These are phyloP conservation scores for Stemphylium beticola DNA, from an alignment of 2,329 filamentous ascomycete genomes.

Conservation along the genomic window DNA sequence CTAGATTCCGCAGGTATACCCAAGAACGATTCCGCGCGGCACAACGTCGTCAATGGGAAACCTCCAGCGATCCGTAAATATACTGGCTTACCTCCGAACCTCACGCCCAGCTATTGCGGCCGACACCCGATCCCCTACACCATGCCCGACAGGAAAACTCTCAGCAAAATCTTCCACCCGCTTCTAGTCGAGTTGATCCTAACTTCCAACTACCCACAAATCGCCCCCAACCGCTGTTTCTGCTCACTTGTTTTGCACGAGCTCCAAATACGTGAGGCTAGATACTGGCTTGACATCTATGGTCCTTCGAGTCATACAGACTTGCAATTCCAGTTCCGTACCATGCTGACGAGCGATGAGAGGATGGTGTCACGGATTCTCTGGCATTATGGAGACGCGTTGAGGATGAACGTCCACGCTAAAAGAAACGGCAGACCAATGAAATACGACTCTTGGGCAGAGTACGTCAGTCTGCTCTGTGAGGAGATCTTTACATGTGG, in stretches of 20 bases:
- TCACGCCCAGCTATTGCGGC: too few relatives aligned
- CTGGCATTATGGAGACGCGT: not conserved
- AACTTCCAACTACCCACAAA: not conserved
- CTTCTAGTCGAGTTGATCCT: not conserved
- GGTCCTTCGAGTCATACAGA: not conserved
- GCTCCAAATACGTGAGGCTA: not conserved
- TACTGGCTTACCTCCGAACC: too few relatives aligned
- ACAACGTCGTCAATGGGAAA: too few relatives aligned
- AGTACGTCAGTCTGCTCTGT: not conserved
- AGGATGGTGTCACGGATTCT: not conserved
- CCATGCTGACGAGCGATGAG: not conserved
- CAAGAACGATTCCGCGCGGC: too few relatives aligned
- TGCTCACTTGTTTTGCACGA: slow-evolving; percentile 4
- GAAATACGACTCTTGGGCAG: not conserved
- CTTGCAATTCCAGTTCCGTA: not conserved
- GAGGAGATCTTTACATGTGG: not conserved
- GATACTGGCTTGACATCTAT: not conserved
- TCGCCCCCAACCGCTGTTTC: not conserved
- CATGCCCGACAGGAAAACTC: too few relatives aligned
- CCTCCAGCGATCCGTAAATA: too few relatives aligned
- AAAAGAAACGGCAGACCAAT: not conserved
- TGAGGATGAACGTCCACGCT: not conserved
- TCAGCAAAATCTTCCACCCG: not conserved
- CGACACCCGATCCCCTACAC: too few relatives aligned
- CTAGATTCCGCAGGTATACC: too few relatives aligned